phyloP scores from a whole-genome alignment of 1,284 basidiomycete species.

The Trichosporon inkin region DNA sequence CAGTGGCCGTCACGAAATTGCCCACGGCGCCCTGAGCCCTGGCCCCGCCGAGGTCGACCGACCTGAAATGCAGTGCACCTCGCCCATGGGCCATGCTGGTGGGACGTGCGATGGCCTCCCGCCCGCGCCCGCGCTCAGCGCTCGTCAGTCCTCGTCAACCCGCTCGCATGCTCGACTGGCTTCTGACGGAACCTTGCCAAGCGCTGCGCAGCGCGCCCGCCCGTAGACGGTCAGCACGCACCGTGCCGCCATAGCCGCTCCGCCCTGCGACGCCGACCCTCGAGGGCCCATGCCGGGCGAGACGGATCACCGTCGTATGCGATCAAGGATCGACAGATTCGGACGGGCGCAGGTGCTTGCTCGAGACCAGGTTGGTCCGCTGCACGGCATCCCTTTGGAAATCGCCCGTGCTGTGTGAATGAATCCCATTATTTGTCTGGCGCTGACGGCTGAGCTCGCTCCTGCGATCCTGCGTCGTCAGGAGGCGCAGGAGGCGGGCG shows the following conservation, averaged over 20 bases:
- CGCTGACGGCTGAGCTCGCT: too few relatives aligned
- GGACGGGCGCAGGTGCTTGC: background rate
- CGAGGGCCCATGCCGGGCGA: background rate
- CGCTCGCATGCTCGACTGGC: too few relatives aligned
- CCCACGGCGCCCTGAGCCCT: background rate
- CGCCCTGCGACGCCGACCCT: background rate
- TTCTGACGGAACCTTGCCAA: too few relatives aligned
- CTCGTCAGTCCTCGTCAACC: too few relatives aligned
- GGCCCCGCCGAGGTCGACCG: background rate
- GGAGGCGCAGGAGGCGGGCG: background rate
- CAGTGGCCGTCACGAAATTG: constrained; percentile 7
- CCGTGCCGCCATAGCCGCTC: background rate
- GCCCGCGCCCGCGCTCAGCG: background rate
- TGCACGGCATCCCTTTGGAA: background rate
- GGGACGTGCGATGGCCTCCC: constrained; percentile 1
- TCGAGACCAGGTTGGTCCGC: background rate
- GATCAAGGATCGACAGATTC: constrained; percentile 2
- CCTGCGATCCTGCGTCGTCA: background rate
- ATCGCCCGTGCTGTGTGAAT: background rate
- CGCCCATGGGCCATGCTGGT: constrained; percentile 1
- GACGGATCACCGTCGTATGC: constrained; percentile 1
- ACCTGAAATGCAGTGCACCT: constrained; percentile 6
- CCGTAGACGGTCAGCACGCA: too few relatives aligned
- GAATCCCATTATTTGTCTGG: background rate
- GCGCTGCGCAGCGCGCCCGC: too few relatives aligned